A percentile compares a stretch with the other conserved stretches of the same genome.
Evolutionary conservation across 2,329 filamentous ascomycete species (phyloP).

Genomic region (Cordyceps militaris): DNA sequence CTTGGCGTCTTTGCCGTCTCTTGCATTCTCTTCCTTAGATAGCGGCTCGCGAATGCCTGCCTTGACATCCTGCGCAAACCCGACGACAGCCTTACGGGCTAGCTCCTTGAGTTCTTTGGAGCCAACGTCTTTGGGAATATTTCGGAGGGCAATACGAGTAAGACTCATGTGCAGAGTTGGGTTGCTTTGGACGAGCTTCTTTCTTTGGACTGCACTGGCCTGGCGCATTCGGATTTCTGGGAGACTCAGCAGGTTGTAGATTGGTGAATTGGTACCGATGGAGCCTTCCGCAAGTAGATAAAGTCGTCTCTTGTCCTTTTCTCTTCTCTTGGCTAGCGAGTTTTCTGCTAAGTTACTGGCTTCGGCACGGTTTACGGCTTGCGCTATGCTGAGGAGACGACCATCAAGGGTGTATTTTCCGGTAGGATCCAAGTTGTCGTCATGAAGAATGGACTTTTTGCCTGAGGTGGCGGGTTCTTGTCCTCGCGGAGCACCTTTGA

Average conservation of each 20-base stretch:
- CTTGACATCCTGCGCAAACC: conserved; percentile 87
- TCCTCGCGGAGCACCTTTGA: conserved; percentile 64
- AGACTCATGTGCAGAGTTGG: conserved; percentile 82
- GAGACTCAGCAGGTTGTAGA: conserved; percentile 69
- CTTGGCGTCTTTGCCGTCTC: conserved; percentile 73
- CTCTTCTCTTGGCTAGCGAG: conserved; percentile 53
- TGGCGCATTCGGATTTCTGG: conserved; percentile 84
- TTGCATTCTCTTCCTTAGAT: conserved; percentile 79
- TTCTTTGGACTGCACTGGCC: conserved; percentile 77
- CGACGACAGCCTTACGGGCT: conserved; percentile 85
- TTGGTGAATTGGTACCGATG: conserved; percentile 66
- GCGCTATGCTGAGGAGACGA: conserved; percentile 74
- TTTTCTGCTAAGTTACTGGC: conserved; percentile 69
- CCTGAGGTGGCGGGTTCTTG: conserved; percentile 40
- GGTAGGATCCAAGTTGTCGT: conserved; percentile 72
- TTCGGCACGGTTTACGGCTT: conserved; percentile 77
- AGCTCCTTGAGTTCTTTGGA: conserved; percentile 88
- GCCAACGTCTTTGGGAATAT: conserved; percentile 74
- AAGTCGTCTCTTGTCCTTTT: conserved; percentile 84
- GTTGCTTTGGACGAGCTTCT: conserved; percentile 85
- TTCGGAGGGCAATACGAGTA: conserved; percentile 84
- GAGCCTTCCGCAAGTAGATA: conserved; percentile 84
- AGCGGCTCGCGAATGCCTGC: conserved; percentile 66
- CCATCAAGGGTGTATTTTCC: conserved; percentile 89
- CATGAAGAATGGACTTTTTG: conserved; percentile 79